These are phyloP conservation scores for Xerocomus spinulosus DNA, from an alignment of 768 basidiomycete species.

Conservation along the genomic window DNA sequence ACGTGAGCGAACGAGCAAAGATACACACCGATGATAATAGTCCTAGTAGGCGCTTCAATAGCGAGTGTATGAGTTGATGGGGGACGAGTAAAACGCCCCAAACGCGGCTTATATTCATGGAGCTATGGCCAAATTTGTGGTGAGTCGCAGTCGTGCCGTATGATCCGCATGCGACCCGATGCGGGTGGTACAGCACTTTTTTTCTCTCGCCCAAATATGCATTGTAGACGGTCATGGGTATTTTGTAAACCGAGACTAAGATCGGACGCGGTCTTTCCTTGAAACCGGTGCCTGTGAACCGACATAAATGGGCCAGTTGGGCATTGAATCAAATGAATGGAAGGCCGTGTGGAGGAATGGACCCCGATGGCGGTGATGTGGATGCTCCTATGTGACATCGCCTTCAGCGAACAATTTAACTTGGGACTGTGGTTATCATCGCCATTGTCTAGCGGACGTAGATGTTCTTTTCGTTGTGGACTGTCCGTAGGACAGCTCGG, in stretches of 20 bases:
- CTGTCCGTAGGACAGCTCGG: too few relatives aligned
- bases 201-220: slow-evolving; percentile 12
- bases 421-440: too few relatives aligned
- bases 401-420: too few relatives aligned
- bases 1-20: not conserved
- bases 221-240: not conserved
- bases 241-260: slow-evolving; percentile 1
- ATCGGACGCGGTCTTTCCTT: not conserved
- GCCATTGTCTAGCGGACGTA: too few relatives aligned
- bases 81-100: not conserved
- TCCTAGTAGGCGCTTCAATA: not conserved
- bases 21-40: not conserved
- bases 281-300: slow-evolving; percentile 2
- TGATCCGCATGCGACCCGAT: not conserved
- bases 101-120: slow-evolving; percentile 9
- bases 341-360: not conserved
- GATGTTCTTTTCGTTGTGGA: too few relatives aligned
- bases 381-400: not conserved
- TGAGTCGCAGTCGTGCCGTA: slow-evolving; percentile 11
- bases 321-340: not conserved
- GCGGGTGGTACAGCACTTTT: slow-evolving; percentile 3
- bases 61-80: not conserved
- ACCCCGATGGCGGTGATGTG: not conserved
- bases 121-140: not conserved
- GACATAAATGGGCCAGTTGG: not conserved